phyloP scores from a whole-genome alignment of 163 green algal genomes.

The Scenedesmus sp. region DNA sequence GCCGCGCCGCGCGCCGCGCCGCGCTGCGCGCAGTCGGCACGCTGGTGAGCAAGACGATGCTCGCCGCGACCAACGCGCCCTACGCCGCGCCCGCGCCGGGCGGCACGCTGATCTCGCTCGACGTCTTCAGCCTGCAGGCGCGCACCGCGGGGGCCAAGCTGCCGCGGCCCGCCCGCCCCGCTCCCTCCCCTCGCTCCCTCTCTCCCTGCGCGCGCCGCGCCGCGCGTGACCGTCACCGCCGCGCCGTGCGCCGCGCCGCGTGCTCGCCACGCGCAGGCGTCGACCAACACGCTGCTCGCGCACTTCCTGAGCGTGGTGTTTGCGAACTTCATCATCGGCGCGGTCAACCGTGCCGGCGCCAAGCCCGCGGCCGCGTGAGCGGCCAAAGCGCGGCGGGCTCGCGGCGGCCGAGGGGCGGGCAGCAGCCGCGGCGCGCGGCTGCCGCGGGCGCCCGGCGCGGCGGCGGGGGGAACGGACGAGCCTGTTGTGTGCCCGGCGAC shows the following conservation, averaged over 20 bases:
- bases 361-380: neutral
- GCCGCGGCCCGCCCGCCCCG: no score
- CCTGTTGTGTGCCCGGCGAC: no score
- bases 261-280: conserved; percentile 66
- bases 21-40: conserved; percentile 52
- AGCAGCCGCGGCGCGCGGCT: neutral
- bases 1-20: no score
- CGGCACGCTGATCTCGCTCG: conserved; percentile 56
- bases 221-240: neutral
- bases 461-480: no score
- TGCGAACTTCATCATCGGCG: conserved; percentile 73
- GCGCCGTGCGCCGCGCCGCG: neutral
- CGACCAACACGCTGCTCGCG: conserved; percentile 84
- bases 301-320: conserved; percentile 82
- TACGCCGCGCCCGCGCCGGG: conserved; percentile 33
- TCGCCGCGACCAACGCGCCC: conserved; percentile 45
- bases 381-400: neutral
- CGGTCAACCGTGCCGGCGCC: conserved; percentile 41
- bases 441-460: no score
- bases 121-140: conserved; percentile 64
- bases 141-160: neutral
- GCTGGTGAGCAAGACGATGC: conserved; percentile 65
- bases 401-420: neutral
- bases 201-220: neutral
- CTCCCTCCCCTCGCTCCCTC: no score